These are phyloP conservation scores for Peronosclerospora sorghi DNA, from an alignment of 352 stramenopile genomes.

Conservation along the genomic window DNA sequence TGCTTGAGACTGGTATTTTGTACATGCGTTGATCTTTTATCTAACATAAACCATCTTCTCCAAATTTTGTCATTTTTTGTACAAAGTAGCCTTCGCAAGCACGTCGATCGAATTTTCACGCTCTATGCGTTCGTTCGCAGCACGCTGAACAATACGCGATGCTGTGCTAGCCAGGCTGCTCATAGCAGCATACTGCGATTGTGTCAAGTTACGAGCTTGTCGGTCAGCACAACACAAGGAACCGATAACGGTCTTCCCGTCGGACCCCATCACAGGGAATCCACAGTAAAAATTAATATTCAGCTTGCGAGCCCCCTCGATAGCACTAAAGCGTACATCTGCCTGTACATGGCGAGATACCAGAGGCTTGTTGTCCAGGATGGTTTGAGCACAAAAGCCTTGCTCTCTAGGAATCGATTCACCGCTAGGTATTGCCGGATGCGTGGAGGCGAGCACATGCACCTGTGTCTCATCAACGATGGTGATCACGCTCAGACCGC, in stretches of 20 bases:
- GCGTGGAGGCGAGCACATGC: constrained; percentile 33
- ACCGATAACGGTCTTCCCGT: constrained; percentile 46
- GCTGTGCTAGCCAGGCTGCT: constrained; percentile 41
- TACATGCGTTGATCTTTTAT: constrained; percentile 3
- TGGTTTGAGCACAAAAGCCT: constrained; percentile 51
- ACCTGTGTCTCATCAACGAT: constrained; percentile 41
- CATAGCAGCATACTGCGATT: constrained; percentile 46
- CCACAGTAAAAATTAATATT: constrained; percentile 66
- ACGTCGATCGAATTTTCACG: constrained; percentile 10
- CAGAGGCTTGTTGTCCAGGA: constrained; percentile 47
- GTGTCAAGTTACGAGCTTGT: constrained; percentile 34
- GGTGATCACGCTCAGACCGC: constrained; percentile 46
- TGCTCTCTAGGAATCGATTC: constrained; percentile 39
- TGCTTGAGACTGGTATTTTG: neutral
- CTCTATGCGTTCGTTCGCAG: constrained; percentile 14
- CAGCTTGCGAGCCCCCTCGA: constrained; percentile 27
- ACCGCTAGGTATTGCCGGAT: constrained; percentile 14
- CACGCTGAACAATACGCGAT: constrained; percentile 29
- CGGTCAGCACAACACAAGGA: constrained; percentile 48
- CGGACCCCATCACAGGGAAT: constrained; percentile 38
- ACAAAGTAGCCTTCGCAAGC: constrained; percentile 10
- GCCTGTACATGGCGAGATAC: constrained; percentile 49
- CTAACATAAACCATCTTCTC: too few species aligned
- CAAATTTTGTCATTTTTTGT: neutral
- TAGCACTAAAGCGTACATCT: constrained; percentile 55